A percentile compares a stretch with the other conserved stretches of the same genome.
These are phyloP conservation scores for Sporothrix curviconia DNA, from an alignment of 2,329 filamentous ascomycete species.

Conservation along the genomic window DNA sequence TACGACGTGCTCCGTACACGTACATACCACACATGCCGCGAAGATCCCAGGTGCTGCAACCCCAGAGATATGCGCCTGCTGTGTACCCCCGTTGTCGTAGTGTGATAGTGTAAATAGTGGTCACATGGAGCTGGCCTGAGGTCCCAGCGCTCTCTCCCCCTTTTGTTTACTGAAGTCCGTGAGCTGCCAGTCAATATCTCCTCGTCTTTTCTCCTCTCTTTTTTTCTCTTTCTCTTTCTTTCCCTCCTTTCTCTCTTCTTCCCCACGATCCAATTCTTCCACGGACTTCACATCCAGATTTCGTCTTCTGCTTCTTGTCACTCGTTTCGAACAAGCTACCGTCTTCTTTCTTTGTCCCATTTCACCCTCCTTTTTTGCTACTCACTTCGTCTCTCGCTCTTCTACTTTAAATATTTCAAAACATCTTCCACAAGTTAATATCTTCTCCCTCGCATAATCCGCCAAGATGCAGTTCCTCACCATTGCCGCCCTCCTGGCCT, in stretches of 20 bases:
- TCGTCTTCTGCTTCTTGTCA: not conserved
- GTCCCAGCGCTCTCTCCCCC: not conserved
- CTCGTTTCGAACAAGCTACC: conserved; percentile 4
- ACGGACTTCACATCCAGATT: not conserved
- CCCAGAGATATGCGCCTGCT: no score
- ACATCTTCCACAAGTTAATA: no score
- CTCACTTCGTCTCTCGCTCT: not conserved
- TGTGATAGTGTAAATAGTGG: not conserved
- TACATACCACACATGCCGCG: no score
- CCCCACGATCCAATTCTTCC: not conserved
- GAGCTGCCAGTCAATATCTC: not conserved
- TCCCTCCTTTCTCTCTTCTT: conserved; percentile 1
- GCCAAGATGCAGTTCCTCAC: conserved; percentile 15
- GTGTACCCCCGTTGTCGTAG: not conserved
- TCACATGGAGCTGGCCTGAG: no score
- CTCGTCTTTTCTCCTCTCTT: not conserved
- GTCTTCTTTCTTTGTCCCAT: not conserved
- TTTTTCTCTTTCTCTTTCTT: not conserved
- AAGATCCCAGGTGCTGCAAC: no score
- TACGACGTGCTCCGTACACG: no score
- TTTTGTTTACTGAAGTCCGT: conserved; percentile 3
- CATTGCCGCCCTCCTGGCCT: conserved; percentile 7
- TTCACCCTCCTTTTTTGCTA: not conserved
- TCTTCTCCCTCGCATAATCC: not conserved
- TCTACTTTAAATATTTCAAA: not conserved